phyloP scores from a whole-genome alignment of 495 filamentous ascomycete genomes.

The Lophiotrema nucula region DNA sequence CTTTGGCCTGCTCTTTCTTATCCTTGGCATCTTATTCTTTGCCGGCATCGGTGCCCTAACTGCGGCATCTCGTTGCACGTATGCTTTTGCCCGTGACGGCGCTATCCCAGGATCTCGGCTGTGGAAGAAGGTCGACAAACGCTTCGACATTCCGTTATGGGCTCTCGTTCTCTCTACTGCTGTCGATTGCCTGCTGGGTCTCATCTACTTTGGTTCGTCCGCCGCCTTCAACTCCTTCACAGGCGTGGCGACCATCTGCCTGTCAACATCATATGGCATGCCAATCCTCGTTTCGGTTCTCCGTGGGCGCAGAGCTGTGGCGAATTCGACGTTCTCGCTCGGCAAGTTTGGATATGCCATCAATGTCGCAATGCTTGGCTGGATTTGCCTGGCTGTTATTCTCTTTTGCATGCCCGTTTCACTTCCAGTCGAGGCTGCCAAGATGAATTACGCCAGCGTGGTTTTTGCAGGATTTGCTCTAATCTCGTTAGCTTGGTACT shows the following conservation, averaged over 20 bases:
- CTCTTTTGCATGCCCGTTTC: constrained; percentile 58
- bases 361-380: constrained; percentile 50
- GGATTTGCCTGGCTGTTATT: constrained; percentile 53
- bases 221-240: constrained; percentile 68
- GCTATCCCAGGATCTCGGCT: constrained; percentile 67
- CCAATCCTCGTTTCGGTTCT: constrained; percentile 62
- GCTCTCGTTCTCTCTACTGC: constrained; percentile 56
- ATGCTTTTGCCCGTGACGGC: constrained; percentile 61
- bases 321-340: constrained; percentile 50
- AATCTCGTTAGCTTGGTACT: constrained; percentile 40
- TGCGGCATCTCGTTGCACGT: constrained; percentile 59
- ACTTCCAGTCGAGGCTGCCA: constrained; percentile 47
- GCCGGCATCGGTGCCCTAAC: constrained; percentile 60
- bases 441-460: constrained; percentile 41
- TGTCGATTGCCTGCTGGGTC: constrained; percentile 56
- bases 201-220: constrained; percentile 63
- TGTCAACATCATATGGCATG: constrained; percentile 61
- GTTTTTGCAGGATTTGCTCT: constrained; percentile 41
- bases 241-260: constrained; percentile 63
- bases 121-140: constrained; percentile 59
- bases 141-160: constrained; percentile 57
- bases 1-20: constrained; percentile 69
- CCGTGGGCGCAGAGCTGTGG: constrained; percentile 49
- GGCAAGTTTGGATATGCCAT: constrained; percentile 54
- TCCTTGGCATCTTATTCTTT: constrained; percentile 66